Evolutionary conservation across 495 filamentous ascomycete genomes (phyloP).

Genomic region (Aeminium ludgeri): DNA sequence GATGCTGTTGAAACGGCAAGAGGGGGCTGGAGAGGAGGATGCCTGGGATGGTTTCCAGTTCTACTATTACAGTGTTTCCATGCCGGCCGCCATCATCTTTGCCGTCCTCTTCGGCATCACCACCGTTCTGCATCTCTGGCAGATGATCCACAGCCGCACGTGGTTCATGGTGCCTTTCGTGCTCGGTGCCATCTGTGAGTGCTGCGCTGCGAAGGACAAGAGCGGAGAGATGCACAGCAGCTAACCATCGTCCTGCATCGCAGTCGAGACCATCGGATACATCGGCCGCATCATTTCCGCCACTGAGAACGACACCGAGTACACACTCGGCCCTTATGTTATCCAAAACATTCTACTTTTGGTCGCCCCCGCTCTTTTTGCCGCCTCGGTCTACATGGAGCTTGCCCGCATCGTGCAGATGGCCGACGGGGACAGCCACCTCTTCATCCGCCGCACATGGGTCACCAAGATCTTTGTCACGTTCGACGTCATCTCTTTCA

Average conservation of each 20-base stretch:
- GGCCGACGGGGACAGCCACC: constrained; percentile 7
- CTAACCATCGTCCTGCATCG: not conserved
- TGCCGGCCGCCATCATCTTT: constrained; percentile 35
- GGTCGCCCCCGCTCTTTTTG: constrained; percentile 15
- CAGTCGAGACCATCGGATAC: constrained; percentile 36
- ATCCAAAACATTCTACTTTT: constrained; percentile 19
- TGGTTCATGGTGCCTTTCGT: constrained; percentile 42
- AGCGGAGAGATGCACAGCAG: not conserved
- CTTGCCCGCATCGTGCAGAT: constrained; percentile 11
- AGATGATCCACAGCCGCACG: constrained; percentile 28
- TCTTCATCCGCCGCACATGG: constrained; percentile 14
- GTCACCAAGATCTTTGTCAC: constrained; percentile 13
- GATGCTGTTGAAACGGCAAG: too few relatives aligned
- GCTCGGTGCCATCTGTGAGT: constrained; percentile 37
- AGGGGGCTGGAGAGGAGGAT: too few relatives aligned
- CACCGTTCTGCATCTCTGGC: constrained; percentile 30
- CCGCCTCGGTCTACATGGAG: constrained; percentile 16
- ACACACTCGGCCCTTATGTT: constrained; percentile 20
- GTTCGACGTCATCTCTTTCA: constrained; percentile 14
- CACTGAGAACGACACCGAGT: constrained; percentile 5
- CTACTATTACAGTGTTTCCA: constrained; percentile 37
- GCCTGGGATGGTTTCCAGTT: constrained; percentile 4
- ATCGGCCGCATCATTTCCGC: constrained; percentile 21
- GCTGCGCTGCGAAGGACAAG: not conserved
- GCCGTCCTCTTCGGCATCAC: constrained; percentile 30